These are phyloP conservation scores for Beauveria scarabaeidicola DNA, from an alignment of 2,329 filamentous ascomycete genomes.

Conservation along the genomic window DNA sequence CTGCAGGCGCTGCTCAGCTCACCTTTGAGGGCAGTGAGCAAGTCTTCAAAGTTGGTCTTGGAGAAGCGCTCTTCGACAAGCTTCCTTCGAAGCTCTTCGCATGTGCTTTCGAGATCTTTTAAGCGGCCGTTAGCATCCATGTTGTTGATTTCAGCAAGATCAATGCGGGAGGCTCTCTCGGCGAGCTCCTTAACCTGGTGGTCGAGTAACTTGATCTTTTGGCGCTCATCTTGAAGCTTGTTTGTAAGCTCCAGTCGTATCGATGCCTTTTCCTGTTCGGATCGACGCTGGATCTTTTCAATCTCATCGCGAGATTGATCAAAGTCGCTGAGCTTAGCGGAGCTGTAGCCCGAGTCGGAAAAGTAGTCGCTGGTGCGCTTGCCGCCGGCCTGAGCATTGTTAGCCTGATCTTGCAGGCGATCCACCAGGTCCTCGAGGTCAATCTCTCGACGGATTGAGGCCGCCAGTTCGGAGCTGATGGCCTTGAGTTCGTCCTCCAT, in stretches of 20 bases:
- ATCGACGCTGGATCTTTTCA: constrained; percentile 70
- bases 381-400: constrained; percentile 46
- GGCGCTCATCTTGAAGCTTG: constrained; percentile 80
- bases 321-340: constrained; percentile 64
- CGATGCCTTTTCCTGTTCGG: constrained; percentile 86
- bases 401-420: constrained; percentile 68
- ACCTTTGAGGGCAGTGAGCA: constrained; percentile 72
- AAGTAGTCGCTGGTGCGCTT: constrained; percentile 94
- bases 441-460: constrained; percentile 90
- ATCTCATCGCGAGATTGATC: constrained; percentile 62
- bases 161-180: constrained; percentile 61
- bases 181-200: constrained; percentile 76
- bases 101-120: constrained; percentile 67
- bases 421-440: constrained; percentile 94
- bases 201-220: constrained; percentile 67
- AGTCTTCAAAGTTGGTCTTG: constrained; percentile 90
- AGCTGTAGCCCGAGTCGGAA: constrained; percentile 89
- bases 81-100: constrained; percentile 76
- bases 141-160: constrained; percentile 45
- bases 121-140: constrained; percentile 53
- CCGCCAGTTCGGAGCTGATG: constrained; percentile 85
- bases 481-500: constrained; percentile 91
- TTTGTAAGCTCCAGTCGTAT: constrained; percentile 76
- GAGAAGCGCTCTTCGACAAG: constrained; percentile 76
- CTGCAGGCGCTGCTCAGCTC: constrained; percentile 77